Evolutionary conservation across 2,329 filamentous ascomycete genomes (phyloP).

Genomic region (Ophiosphaerella korrae): DNA sequence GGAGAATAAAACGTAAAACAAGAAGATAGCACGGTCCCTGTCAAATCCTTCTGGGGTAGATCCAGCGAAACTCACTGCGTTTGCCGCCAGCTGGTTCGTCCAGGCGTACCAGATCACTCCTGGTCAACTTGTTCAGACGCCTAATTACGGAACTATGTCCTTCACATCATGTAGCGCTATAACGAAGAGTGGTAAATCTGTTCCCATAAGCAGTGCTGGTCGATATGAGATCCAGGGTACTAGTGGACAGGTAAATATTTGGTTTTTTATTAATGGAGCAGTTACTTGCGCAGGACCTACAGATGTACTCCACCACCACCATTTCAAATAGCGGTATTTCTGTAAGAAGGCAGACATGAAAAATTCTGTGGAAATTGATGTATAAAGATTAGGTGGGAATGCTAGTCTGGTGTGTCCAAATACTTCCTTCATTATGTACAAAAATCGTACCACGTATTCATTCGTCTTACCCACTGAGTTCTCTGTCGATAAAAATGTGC

Average conservation of each 20-base stretch:
- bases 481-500: no score
- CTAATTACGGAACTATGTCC: constrained; percentile 23
- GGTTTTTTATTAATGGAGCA: neutral
- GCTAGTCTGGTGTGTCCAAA: no score
- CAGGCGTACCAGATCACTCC: constrained; percentile 29
- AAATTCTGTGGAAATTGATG: neutral
- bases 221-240: constrained; percentile 32
- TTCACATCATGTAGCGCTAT: constrained; percentile 27
- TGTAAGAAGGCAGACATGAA: constrained; percentile 12
- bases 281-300: constrained; percentile 3
- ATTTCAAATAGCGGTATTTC: constrained; percentile 18
- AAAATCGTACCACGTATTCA: no score
- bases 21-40: constrained; percentile 19
- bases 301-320: constrained; percentile 32
- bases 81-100: constrained; percentile 31
- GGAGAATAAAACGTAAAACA: constrained; percentile 33
- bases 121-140: constrained; percentile 27
- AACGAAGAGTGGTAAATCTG: constrained; percentile 19
- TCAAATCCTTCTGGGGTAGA: constrained; percentile 18
- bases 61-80: constrained; percentile 18
- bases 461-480: no score
- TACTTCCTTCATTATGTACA: no score
- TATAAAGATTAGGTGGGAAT: no score
- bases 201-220: constrained; percentile 24
- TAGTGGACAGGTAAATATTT: constrained; percentile 22